A percentile compares a stretch with the other conserved stretches of the same genome.
phyloP scores from a whole-genome alignment of 345 rosid genomes.

The Euphorbia pulcherrima region DNA sequence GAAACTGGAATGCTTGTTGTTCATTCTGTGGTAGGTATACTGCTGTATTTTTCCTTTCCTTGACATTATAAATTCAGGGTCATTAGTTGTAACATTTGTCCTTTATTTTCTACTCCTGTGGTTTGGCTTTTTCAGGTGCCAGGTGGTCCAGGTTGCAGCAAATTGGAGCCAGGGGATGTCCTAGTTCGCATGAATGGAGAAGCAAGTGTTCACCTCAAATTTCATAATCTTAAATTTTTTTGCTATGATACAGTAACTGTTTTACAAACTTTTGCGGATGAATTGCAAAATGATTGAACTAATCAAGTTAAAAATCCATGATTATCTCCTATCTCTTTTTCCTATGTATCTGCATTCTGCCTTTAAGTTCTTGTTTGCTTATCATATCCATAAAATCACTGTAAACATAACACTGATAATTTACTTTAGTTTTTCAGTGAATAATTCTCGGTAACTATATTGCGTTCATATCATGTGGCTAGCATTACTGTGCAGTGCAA shows the following conservation, averaged over 20 bases:
- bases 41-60: neutral
- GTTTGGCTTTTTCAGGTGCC: slow-evolving; percentile 60
- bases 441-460: neutral
- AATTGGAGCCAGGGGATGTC: slow-evolving; percentile 86
- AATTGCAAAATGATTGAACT: neutral
- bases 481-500: neutral
- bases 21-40: slow-evolving; percentile 65
- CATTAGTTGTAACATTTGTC: neutral
- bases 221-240: neutral
- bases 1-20: slow-evolving; percentile 95
- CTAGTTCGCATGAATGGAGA: slow-evolving; percentile 76
- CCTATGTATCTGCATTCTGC: neutral
- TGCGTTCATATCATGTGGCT: neutral
- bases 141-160: slow-evolving; percentile 74
- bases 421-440: neutral
- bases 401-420: neutral
- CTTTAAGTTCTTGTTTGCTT: too few relatives aligned
- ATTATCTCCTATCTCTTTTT: neutral
- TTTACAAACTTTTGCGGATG: neutral
- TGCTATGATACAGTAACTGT: neutral
- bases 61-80: neutral
- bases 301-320: neutral
- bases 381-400: neutral
- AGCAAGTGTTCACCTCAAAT: slow-evolving; percentile 40
- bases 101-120: neutral